Evolutionary conservation across 345 rosid species (phyloP), one percentile per base, ranked within the genome.

Genomic region (Lumnitzera littorea): DNA sequence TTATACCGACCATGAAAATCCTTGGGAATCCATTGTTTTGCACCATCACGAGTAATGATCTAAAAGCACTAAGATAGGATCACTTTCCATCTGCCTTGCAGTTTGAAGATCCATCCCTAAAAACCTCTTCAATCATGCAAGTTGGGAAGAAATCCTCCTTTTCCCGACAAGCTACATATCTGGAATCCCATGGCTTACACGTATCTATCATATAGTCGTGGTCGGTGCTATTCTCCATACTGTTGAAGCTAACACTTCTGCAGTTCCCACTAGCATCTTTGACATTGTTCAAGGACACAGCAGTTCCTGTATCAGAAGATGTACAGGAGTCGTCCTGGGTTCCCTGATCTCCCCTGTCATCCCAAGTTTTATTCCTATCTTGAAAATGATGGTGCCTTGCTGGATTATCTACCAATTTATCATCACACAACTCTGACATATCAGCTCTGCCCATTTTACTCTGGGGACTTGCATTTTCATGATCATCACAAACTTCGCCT

Each of bases 101-200:
- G 51, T 69, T 72, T 69, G 71, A 70, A 47, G 81, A 55, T 53
- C 69, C 77, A 56, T 72, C 75, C 46, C 88, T 85, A 58, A 78
- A 77, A 50, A 82, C 78, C 76, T 80, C 96, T 52, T 86, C 85
- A 54, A 85, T 79, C 48, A 85, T 76, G 71, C 78, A 55, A 0
- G 79, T 81, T 14, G 87, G 87, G 56, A 78, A 76, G 55, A 84
- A 67, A 62, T 81, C 81, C 15, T 78, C 73, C 29, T 77, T 83
- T 20, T 20, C 20, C 50, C 66, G 70, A 66, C 75, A 61, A 17
- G 70, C 6, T 7, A 57, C 56, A 62, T 64, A 76, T 50, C 69
- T 63, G 7, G 65, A 68, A 58, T 73, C 81, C 83, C 86, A 77
- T 48, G 60, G 62, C 72, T 74, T 80, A 69, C 74, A 70, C 12